These are phyloP conservation scores for Yamadazyma trypodendri DNA, from an alignment of 1,139 yeast species.

Conservation along the genomic window DNA sequence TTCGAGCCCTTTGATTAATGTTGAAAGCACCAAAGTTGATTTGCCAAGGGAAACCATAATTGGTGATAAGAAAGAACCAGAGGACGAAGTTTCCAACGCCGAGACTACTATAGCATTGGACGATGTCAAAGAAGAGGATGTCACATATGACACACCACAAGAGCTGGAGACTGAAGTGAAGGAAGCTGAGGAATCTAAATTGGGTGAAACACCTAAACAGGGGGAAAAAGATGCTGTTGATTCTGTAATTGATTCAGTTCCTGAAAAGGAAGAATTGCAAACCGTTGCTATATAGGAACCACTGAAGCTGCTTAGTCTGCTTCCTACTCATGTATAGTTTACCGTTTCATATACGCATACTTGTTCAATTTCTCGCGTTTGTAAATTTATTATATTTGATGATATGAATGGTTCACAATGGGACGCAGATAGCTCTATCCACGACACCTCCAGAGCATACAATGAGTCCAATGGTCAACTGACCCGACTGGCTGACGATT, in stretches of 20 bases:
- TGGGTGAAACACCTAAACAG: not conserved
- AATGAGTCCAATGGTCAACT: not conserved
- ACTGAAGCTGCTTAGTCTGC: not conserved
- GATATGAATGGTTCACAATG: constrained; percentile 2
- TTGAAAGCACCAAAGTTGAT: constrained; percentile 30
- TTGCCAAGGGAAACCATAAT: constrained; percentile 47
- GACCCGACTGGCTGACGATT: not conserved
- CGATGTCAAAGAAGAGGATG: constrained; percentile 9
- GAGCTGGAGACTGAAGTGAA: constrained; percentile 1
- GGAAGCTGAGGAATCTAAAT: constrained; percentile 1
- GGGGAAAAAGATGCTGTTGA: not conserved
- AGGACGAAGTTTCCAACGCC: constrained; percentile 8
- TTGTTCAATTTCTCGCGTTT: not conserved
- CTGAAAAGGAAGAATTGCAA: constrained; percentile 3
- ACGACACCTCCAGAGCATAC: not conserved
- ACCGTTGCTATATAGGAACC: constrained; percentile 5
- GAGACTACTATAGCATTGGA: constrained; percentile 8
- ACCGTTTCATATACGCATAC: not conserved
- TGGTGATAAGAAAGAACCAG: constrained; percentile 22
- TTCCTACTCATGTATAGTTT: not conserved
- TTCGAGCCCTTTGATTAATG: constrained; percentile 29
- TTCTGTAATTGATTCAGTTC: too few relatives aligned
- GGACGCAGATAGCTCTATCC: constrained; percentile 2
- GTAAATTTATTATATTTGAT: not conserved
- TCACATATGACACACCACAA: not conserved